A percentile compares a stretch with the other conserved stretches of the same genome.
Conservation (phyloP, 2,329 filamentous ascomycete genomes). For the Penicillium corylophilum region DNA sequence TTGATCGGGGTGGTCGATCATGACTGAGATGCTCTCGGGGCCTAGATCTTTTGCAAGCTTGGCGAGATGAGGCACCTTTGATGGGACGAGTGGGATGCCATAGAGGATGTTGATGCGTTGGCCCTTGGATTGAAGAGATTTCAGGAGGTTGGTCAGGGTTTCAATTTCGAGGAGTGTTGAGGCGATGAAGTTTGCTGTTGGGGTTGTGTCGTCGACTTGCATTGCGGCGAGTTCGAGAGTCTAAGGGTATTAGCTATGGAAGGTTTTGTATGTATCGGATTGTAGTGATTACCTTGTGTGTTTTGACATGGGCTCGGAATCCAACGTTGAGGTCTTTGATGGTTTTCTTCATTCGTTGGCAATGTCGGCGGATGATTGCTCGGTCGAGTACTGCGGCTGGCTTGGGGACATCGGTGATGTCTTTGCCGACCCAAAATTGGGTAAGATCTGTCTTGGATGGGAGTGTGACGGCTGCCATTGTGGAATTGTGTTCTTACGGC, state of each 20-base stretch:
- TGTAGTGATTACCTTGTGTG: constrained; percentile 64
- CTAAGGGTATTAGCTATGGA: constrained; percentile 37
- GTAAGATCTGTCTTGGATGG: constrained; percentile 17
- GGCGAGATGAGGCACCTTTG: constrained; percentile 60
- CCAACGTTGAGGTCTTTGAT: constrained; percentile 58
- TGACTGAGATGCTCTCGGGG: constrained; percentile 57
- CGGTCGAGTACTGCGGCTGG: constrained; percentile 69
- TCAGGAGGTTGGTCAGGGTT: constrained; percentile 60
- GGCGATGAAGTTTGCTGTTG: constrained; percentile 63
- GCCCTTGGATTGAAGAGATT: constrained; percentile 54
- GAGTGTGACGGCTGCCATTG: constrained; percentile 3
- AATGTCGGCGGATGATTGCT: constrained; percentile 66
- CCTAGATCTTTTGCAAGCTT: constrained; percentile 58
- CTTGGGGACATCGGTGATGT: constrained; percentile 59
- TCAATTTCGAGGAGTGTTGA: constrained; percentile 76
- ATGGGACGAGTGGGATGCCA: constrained; percentile 66
- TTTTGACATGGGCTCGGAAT: constrained; percentile 79
- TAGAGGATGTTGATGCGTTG: constrained; percentile 68
- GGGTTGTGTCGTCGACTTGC: constrained; percentile 63
- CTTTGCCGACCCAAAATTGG: constrained; percentile 57
- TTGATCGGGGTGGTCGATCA: constrained; percentile 69
- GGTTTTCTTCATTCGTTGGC: constrained; percentile 67
- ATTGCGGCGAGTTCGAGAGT: constrained; percentile 65
- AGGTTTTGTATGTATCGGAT: neutral
- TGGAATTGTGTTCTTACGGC: neutral